These are phyloP conservation scores for Glaciozyma antarctica DNA, from an alignment of 768 basidiomycete species.

Conservation along the genomic window DNA sequence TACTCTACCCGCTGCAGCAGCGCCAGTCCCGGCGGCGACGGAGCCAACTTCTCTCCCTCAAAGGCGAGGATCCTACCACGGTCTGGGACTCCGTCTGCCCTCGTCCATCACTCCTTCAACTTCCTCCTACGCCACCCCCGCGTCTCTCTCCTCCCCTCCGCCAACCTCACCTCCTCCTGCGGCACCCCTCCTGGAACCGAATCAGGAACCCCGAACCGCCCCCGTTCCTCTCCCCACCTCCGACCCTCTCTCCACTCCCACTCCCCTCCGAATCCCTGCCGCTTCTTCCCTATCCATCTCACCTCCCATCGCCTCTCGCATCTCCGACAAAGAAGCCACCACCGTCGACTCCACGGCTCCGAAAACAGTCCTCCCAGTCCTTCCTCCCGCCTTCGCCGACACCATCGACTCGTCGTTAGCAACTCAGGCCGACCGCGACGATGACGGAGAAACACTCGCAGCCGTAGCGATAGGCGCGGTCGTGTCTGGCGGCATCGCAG, in stretches of 20 bases:
- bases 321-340: not conserved
- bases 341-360: not conserved
- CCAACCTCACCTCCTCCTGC: not conserved
- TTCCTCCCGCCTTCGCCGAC: not conserved
- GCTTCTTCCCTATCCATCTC: not conserved
- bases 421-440: not conserved
- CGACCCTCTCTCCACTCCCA: not conserved
- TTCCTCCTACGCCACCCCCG: not conserved
- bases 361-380: not conserved
- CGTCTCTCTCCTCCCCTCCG: not conserved
- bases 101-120: conserved; percentile 6
- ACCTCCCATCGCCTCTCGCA: not conserved
- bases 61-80: conserved; percentile 8
- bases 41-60: not conserved
- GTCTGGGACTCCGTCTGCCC: conserved; percentile 10
- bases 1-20: not conserved
- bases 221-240: not conserved
- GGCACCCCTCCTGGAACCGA: not conserved
- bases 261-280: too few species aligned
- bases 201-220: not conserved
- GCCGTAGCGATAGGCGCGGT: conserved; percentile 11
- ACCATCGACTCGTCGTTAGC: not conserved
- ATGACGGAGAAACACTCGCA: conserved; percentile 4
- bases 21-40: not conserved
- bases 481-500: conserved; percentile 18